phyloP scores from a whole-genome alignment of 2,329 filamentous ascomycete genomes.

The Alternaria sp. region DNA sequence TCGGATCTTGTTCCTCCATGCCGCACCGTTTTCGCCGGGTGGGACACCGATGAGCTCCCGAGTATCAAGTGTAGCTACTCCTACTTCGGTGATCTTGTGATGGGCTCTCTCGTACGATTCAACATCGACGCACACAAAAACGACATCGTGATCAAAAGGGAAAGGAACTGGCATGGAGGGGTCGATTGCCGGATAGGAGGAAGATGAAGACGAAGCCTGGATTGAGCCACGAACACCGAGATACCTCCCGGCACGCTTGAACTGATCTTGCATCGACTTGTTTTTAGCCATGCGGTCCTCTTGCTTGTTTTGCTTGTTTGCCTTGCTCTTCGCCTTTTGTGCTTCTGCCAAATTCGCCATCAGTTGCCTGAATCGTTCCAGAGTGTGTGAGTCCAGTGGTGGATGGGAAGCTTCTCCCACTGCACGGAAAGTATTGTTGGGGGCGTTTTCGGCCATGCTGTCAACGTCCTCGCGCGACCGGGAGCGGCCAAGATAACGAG shows the following conservation, averaged over 20 bases:
- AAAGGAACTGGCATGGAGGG: constrained; percentile 30
- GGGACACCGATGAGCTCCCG: constrained; percentile 61
- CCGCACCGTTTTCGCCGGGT: constrained; percentile 67
- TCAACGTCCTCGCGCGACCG: constrained; percentile 57
- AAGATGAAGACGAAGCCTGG: neutral
- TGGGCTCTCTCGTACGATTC: constrained; percentile 79
- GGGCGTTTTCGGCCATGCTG: constrained; percentile 39
- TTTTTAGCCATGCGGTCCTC: constrained; percentile 61
- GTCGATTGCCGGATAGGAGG: constrained; percentile 25
- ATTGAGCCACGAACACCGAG: constrained; percentile 68
- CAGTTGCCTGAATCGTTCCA: constrained; percentile 62
- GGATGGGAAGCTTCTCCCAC: constrained; percentile 29
- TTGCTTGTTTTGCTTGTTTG: constrained; percentile 59
- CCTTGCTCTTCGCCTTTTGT: constrained; percentile 60
- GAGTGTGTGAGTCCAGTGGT: constrained; percentile 46
- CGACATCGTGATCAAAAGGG: constrained; percentile 57
- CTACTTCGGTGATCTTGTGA: constrained; percentile 80
- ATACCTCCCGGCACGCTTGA: constrained; percentile 73
- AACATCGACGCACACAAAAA: constrained; percentile 82
- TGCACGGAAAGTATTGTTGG: constrained; percentile 22
- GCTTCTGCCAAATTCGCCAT: constrained; percentile 62
- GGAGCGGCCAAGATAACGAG: constrained; percentile 71
- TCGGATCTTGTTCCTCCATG: constrained; percentile 74
- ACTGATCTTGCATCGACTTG: constrained; percentile 61
- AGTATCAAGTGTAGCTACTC: constrained; percentile 82